Evolutionary conservation across 495 filamentous ascomycete genomes (phyloP), one percentile per base, ranked within the genome.

Genomic region (Neurospora africana): DNA sequence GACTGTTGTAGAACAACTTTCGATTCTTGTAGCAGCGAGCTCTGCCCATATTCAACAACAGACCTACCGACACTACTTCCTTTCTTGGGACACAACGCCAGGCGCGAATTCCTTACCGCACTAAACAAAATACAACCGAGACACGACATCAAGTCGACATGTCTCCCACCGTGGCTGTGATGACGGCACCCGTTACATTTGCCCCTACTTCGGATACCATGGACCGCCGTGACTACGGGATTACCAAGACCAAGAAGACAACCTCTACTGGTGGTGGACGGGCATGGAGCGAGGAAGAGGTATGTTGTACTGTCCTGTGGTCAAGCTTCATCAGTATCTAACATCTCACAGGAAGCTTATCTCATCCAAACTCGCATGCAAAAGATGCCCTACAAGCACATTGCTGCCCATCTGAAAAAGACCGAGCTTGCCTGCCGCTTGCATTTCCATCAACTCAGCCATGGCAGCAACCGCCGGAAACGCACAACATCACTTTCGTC

Each of bases 331-430:
- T 27, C 67, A 21, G n/a, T 41, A 15, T 43, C 71, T 77, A 68
- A 79, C 75, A 61, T 38, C 0, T 21, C 72, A 74, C 75, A 94
- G 91, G 92, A 94, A 83, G 87, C 89, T n/a, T 94, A 94, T 79
- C 89, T 94, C 43, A 87, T 94, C 73, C 91, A 92, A 78, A 94
- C 91, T 72, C 89, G 92, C 47, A 87, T 91, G 79, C 91, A 93
- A 75, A 93, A 93, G 82, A 92, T 94, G 88, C 91, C 92, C 1
- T 94, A 94, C 82, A 94, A 94, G 86, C 92, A 94, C 76, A 94
- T 94, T 77, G 92, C 92, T 71, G 87, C 89, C 71, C 89, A 93
- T 75, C 82, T 94, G 73, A 92, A 93, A 81, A 94, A 94, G 84
- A 94, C 92, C 5, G 92, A 94, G 83, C 83, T 94, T 72, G 92